phyloP scores from a whole-genome alignment of 441 rosid genomes.

The Lagerstroemia fauriei region DNA sequence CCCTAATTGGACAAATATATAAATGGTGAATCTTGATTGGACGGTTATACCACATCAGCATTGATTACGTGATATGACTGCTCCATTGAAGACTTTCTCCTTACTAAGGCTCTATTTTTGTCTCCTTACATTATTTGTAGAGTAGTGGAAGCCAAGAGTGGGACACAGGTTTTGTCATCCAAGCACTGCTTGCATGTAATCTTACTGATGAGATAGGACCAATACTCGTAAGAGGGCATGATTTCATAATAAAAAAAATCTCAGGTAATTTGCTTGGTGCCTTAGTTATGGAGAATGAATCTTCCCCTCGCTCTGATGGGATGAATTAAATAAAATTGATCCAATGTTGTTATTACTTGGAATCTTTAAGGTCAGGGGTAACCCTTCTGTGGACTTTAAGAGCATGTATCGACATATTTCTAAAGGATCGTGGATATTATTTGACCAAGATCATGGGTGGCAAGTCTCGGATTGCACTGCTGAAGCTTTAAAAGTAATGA shows the following conservation, averaged over 20 bases:
- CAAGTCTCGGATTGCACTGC: slow-evolving; percentile 49
- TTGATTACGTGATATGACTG: no score
- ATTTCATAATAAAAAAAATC: slow-evolving; percentile 32
- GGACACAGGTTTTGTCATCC: slow-evolving; percentile 31
- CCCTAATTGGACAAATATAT: no score
- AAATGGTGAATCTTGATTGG: no score
- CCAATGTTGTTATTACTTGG: neutral
- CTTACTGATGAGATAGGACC: slow-evolving; percentile 25
- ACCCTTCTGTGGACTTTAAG: slow-evolving; percentile 42
- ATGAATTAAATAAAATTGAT: neutral
- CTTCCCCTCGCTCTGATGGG: neutral
- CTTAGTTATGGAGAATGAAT: neutral
- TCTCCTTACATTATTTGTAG: neutral
- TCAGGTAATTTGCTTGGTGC: slow-evolving; percentile 9
- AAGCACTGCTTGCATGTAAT: slow-evolving; percentile 31
- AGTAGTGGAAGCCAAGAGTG: slow-evolving; percentile 32
- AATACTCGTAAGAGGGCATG: slow-evolving; percentile 26
- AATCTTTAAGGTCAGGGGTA: slow-evolving; percentile 40
- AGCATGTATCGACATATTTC: slow-evolving; percentile 32
- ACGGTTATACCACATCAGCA: no score
- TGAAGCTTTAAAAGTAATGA: slow-evolving; percentile 12
- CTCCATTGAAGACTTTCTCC: no score
- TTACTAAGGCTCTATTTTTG: neutral
- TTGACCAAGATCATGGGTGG: slow-evolving; percentile 61
- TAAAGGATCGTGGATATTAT: slow-evolving; percentile 36